Evolutionary conservation across 2,329 filamentous ascomycete species (phyloP).

Genomic region (Aspergillus quadricinctus): DNA sequence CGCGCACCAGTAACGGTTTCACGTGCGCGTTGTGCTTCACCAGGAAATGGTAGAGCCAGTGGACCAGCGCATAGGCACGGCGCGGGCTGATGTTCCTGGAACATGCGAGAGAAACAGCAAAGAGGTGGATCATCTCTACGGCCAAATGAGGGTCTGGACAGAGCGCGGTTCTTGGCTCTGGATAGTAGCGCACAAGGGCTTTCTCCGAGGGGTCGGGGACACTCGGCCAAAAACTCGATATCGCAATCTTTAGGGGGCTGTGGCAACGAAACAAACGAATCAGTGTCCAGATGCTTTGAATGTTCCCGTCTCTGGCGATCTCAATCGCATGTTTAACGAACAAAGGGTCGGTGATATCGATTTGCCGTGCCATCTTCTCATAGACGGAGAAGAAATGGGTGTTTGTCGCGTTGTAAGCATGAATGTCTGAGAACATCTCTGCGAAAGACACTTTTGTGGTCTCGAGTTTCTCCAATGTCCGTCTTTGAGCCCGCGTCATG

Average conservation of each 20-base stretch:
- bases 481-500: conserved; percentile 19
- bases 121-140: conserved; percentile 41
- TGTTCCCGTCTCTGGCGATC: conserved; percentile 27
- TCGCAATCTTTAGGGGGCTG: conserved; percentile 34
- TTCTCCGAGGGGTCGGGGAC: conserved; percentile 21
- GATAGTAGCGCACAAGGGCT: conserved; percentile 24
- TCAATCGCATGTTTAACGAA: conserved; percentile 29
- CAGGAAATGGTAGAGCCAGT: conserved; percentile 46
- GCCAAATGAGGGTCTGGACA: conserved; percentile 33
- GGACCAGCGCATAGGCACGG: conserved; percentile 44
- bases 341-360: conserved; percentile 31
- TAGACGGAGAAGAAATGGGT: conserved; percentile 25
- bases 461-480: conserved; percentile 25
- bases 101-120: conserved; percentile 43
- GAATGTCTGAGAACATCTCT: conserved; percentile 24
- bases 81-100: conserved; percentile 34
- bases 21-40: conserved; percentile 40
- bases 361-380: conserved; percentile 26
- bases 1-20: conserved; percentile 41
- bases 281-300: conserved; percentile 23
- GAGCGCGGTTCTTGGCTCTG: conserved; percentile 13
- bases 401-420: conserved; percentile 23
- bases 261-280: conserved; percentile 34
- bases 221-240: conserved; percentile 29
- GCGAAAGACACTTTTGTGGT: conserved; percentile 20